These are phyloP conservation scores for Hypoxylon perforatum DNA, from an alignment of 495 filamentous ascomycete species.

Conservation along the genomic window DNA sequence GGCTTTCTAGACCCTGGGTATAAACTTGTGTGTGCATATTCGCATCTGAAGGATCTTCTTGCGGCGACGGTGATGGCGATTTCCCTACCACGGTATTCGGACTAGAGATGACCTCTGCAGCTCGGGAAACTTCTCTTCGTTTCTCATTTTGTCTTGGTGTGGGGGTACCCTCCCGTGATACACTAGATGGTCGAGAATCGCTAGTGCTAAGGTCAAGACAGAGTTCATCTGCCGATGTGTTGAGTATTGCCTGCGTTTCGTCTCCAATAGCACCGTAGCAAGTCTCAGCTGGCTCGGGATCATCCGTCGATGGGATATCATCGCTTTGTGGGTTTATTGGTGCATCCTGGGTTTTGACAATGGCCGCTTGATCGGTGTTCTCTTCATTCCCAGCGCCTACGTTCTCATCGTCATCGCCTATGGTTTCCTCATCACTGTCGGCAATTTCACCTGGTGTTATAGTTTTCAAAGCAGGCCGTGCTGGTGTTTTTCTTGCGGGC, in stretches of 20 bases:
- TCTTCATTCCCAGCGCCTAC: conserved; percentile 38
- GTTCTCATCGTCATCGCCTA: conserved; percentile 42
- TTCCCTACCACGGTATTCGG: conserved; percentile 13
- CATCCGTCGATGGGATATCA: conserved; percentile 13
- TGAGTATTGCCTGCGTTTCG: conserved; percentile 45
- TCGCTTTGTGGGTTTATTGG: neutral
- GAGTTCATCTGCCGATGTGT: conserved; percentile 13
- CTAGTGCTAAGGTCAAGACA: conserved; percentile 13
- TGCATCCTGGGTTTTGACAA: conserved; percentile 1
- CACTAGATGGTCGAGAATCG: conserved; percentile 20
- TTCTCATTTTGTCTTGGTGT: conserved; percentile 25
- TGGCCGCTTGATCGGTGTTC: neutral
- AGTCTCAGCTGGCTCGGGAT: conserved; percentile 36
- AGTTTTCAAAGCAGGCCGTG: conserved; percentile 32
- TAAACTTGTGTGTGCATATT: conserved; percentile 45
- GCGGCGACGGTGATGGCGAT: conserved; percentile 16
- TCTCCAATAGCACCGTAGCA: conserved; percentile 49
- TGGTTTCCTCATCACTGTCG: conserved; percentile 50
- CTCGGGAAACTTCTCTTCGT: neutral
- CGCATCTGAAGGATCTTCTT: conserved; percentile 22
- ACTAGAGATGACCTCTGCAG: conserved; percentile 1
- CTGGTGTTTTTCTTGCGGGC: conserved; percentile 18
- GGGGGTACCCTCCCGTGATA: conserved; percentile 21
- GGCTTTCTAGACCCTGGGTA: conserved; percentile 60
- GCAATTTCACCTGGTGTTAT: conserved; percentile 50